Evolutionary conservation across 371 early-diverging fungal species (phyloP), one percentile per base, ranked within the genome.

Genomic region (Apophysomyces ossiformis): DNA sequence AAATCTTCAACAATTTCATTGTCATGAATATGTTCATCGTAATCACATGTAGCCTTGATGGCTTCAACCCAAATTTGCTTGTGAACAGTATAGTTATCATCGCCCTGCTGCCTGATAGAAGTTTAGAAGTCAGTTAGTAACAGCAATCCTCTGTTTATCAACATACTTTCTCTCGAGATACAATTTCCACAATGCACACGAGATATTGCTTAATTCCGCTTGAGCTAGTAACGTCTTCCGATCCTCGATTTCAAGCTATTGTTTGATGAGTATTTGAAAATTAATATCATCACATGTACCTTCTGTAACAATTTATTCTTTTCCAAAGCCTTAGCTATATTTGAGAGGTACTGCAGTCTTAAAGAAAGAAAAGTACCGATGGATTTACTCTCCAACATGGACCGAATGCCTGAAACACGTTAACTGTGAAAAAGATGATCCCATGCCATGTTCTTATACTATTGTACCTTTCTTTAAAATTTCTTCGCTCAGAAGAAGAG

Each of bases 91-190:
- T n/a, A 13, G 1, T 7, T 45, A n/a, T 13, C 13, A 45, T 12
- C 46, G 13, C 16, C 16, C 46, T 45, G n/a, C 13, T 45, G 46
- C 46, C 46, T 45, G 16, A 18, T 45, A 13, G 32, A 26, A 26
- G 32, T 26, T 45, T 9, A n/a, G 5, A 45, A 13, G 16, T 45
- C 16, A 2, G 0, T 18, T 13, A 13, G 13, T 6, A n/a, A 13
- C 43, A 43, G 5, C 16, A 45, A n/a, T 12, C 4, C 6, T 18
- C 13, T 45, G 5, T 7, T 12, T 2, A 13, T 18, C 46, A 45
- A 6, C 46, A 45, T 45, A 45, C 46, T 13, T 45, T 45, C 46
- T 45, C n/a, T 45, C 46, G 46, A 45, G 6, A 45, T 45, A 45
- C 4, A 45, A 18, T 45, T 45, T 45, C 46, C 46, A 45, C 16